Percentiles rank a stretch among this genome's conserved stretches.
These are phyloP conservation scores for Multifurca ochricompacta DNA, from an alignment of 768 basidiomycete genomes.

Conservation along the genomic window DNA sequence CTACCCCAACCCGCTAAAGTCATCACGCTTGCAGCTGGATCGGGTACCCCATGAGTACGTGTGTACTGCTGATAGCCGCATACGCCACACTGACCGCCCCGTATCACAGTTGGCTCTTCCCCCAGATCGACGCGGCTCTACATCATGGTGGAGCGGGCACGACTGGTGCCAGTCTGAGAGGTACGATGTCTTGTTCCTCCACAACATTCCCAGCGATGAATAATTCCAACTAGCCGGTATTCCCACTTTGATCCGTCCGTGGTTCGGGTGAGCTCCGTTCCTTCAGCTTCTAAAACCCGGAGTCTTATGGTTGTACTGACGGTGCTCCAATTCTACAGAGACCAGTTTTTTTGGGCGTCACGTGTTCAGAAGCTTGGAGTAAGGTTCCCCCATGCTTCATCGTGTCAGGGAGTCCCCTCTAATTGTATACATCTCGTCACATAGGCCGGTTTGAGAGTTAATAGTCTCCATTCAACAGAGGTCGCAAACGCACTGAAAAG, in stretches of 20 bases:
- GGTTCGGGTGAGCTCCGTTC: slow-evolving; percentile 52
- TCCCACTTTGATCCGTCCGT: slow-evolving; percentile 62
- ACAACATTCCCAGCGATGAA: neutral
- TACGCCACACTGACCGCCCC: neutral
- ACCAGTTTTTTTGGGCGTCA: slow-evolving; percentile 59
- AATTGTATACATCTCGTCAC: neutral
- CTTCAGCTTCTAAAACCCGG: neutral
- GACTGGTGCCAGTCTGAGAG: slow-evolving; percentile 54
- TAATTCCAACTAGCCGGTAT: slow-evolving; percentile 36
- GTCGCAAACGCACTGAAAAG: slow-evolving; percentile 46
- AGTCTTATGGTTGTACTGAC: slow-evolving; percentile 12
- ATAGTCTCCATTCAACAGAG: slow-evolving; percentile 39
- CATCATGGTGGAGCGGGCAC: slow-evolving; percentile 71
- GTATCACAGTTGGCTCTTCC: slow-evolving; percentile 45
- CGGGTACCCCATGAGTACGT: slow-evolving; percentile 56
- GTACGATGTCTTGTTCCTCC: slow-evolving; percentile 21
- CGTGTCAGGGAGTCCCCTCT: neutral
- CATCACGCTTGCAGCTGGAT: slow-evolving; percentile 35
- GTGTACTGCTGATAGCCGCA: neutral
- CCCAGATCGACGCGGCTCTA: slow-evolving; percentile 50
- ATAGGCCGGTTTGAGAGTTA: slow-evolving; percentile 44
- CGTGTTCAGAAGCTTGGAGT: slow-evolving; percentile 58
- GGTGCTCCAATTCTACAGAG: slow-evolving; percentile 24
- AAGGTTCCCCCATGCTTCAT: slow-evolving; percentile 19
- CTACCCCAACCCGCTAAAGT: neutral